Percentiles rank a stretch among this genome's conserved stretches.
Conservation (phyloP, 768 basidiomycete genomes). For the Psilocybe subaeruginosa region DNA sequence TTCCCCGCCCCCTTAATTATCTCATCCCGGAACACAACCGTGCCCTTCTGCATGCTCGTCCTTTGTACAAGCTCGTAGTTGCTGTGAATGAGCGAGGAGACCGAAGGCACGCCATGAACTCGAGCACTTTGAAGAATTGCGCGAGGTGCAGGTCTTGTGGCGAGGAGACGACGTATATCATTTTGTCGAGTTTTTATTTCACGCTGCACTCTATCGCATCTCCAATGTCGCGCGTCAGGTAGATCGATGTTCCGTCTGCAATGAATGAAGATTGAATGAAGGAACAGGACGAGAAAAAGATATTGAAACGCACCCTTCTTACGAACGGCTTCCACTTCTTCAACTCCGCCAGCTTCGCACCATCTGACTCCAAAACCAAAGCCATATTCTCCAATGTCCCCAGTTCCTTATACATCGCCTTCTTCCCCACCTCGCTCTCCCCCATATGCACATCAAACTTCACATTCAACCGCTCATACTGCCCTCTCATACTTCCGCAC, state of each 20-base stretch:
- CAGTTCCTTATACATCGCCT: slow-evolving; percentile 75
- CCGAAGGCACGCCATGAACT: slow-evolving; percentile 92
- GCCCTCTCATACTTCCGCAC: slow-evolving; percentile 84
- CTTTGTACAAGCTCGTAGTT: slow-evolving; percentile 93
- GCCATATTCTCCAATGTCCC: slow-evolving; percentile 68
- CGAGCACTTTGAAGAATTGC: slow-evolving; percentile 93
- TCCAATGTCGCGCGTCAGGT: slow-evolving; percentile 91
- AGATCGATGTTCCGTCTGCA: slow-evolving; percentile 90
- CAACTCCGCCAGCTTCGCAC: slow-evolving; percentile 86
- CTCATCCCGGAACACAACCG: slow-evolving; percentile 92
- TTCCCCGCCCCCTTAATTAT: slow-evolving; percentile 86
- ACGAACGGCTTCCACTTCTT: slow-evolving; percentile 89
- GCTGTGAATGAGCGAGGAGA: slow-evolving; percentile 79
- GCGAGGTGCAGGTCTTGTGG: slow-evolving; percentile 86
- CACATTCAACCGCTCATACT: slow-evolving; percentile 89
- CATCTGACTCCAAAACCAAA: slow-evolving; percentile 75
- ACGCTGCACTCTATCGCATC: slow-evolving; percentile 92
- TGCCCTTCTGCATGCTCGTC: slow-evolving; percentile 94
- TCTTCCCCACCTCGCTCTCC: slow-evolving; percentile 79
- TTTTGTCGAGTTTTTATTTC: slow-evolving; percentile 83
- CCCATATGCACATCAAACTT: slow-evolving; percentile 92
- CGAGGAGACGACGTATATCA: slow-evolving; percentile 92
- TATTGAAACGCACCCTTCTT: slow-evolving; percentile 56
- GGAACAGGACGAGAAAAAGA: neutral
- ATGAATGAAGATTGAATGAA: neutral